Conservation (phyloP, 2,329 filamentous ascomycete genomes). For the Aspergillus terreus region DNA sequence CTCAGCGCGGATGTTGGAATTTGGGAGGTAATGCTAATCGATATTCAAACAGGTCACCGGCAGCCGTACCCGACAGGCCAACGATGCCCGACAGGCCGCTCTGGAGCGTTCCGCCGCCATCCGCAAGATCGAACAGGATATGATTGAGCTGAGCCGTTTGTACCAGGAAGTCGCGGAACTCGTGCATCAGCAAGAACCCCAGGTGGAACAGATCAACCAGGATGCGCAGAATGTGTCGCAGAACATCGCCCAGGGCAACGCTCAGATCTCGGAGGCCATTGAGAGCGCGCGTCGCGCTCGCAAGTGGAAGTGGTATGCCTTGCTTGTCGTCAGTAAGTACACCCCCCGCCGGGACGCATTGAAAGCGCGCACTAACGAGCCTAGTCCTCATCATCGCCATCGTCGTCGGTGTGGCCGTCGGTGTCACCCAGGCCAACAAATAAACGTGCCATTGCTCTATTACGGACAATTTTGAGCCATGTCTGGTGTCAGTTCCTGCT, state of each 20-base stretch:
- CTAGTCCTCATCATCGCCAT: constrained; percentile 54
- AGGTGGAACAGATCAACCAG: constrained; percentile 76
- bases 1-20: background rate
- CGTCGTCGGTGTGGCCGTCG: constrained; percentile 49
- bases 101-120: constrained; percentile 80
- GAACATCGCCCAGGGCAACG: constrained; percentile 80
- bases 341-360: too few species aligned
- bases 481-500: background rate
- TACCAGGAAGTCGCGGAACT: constrained; percentile 87
- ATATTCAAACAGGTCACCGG: constrained; percentile 27
- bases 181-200: constrained; percentile 79
- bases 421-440: constrained; percentile 38
- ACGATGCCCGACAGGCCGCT: constrained; percentile 75
- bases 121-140: constrained; percentile 85
- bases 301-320: constrained; percentile 96
- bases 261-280: constrained; percentile 77
- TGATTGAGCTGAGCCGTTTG: constrained; percentile 80
- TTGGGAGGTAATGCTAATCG: background rate
- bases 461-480: too few species aligned
- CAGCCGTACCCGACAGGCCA: constrained; percentile 64
- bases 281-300: constrained; percentile 73
- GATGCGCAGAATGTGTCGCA: constrained; percentile 81
- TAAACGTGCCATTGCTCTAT: too few species aligned
- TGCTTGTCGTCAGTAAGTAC: constrained; percentile 65
- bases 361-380: constrained; percentile 8